Conservation (phyloP, 495 filamentous ascomycete genomes). For the Hypomontagnella monticulosa region DNA sequence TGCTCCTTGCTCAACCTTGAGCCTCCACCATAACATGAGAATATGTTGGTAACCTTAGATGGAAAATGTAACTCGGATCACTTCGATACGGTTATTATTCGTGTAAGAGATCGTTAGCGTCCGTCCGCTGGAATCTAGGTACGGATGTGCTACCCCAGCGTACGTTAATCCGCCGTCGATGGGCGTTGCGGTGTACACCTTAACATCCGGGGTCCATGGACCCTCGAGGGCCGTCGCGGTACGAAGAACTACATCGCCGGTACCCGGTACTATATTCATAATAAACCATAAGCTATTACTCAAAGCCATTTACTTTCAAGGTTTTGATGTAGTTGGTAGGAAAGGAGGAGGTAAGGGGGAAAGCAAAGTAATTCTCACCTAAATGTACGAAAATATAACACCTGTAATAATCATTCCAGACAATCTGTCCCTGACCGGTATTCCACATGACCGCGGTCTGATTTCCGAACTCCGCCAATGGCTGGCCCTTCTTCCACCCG, state of each 20-base stretch:
- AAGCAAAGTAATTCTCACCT: constrained; percentile 27
- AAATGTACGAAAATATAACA: constrained; percentile 48
- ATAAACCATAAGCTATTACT: neutral
- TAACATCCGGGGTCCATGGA: constrained; percentile 48
- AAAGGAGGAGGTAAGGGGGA: too few species aligned
- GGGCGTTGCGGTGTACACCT: constrained; percentile 44
- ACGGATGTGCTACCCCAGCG: constrained; percentile 48
- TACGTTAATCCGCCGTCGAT: constrained; percentile 47
- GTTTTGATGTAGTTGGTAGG: too few species aligned
- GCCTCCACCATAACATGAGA: too few species aligned
- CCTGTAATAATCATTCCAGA: constrained; percentile 44
- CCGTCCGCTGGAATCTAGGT: constrained; percentile 43
- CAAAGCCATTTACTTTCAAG: too few species aligned
- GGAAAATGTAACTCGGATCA: constrained; percentile 36
- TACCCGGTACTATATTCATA: constrained; percentile 11
- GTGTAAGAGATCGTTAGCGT: constrained; percentile 47
- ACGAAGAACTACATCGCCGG: constrained; percentile 38
- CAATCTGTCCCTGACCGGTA: constrained; percentile 46
- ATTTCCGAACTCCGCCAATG: constrained; percentile 38
- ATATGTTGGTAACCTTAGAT: too few species aligned
- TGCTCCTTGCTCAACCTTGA: too few species aligned
- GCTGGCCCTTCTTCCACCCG: constrained; percentile 44
- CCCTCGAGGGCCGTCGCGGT: constrained; percentile 46
- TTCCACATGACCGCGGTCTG: constrained; percentile 48
- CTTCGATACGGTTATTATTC: constrained; percentile 51